Conservation (phyloP, 2,329 filamentous ascomycete genomes). For the Teratosphaeria zuluensis region DNA sequence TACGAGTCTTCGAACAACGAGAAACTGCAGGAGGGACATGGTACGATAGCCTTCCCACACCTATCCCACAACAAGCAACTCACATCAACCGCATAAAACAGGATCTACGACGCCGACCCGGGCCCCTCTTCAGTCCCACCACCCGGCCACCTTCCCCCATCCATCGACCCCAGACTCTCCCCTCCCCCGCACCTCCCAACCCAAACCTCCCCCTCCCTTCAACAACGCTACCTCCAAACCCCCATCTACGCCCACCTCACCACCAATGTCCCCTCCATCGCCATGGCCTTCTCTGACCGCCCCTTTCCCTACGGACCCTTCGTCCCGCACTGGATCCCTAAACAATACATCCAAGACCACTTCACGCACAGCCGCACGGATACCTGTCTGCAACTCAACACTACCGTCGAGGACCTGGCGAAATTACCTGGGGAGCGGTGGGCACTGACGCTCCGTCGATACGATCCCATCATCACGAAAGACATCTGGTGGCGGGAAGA, state of each 20-base stretch:
- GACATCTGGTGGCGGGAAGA: background rate
- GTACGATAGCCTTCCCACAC: background rate
- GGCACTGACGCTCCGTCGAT: background rate
- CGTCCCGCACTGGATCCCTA: conserved; percentile 33
- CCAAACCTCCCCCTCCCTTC: conserved; percentile 29
- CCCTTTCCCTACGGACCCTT: conserved; percentile 47
- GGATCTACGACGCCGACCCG: conserved; percentile 40
- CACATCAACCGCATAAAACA: background rate
- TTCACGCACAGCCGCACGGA: background rate
- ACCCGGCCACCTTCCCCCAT: conserved; percentile 36
- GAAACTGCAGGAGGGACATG: conserved; percentile 26
- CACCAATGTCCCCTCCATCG: conserved; percentile 48
- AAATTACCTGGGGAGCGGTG: background rate
- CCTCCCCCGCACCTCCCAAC: conserved; percentile 34
- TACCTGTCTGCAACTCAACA: background rate
- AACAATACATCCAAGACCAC: background rate
- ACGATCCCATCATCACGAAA: background rate
- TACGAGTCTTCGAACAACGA: conserved; percentile 26
- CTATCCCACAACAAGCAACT: no score
- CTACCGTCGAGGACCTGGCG: background rate
- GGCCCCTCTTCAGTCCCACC: conserved; percentile 22
- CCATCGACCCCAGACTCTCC: conserved; percentile 36
- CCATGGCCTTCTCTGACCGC: conserved; percentile 46
- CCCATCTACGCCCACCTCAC: conserved; percentile 44
- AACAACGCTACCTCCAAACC: conserved; percentile 38